These are phyloP conservation scores for Aschersonia sp. DNA, from an alignment of 2,329 filamentous ascomycete genomes.

Conservation along the genomic window DNA sequence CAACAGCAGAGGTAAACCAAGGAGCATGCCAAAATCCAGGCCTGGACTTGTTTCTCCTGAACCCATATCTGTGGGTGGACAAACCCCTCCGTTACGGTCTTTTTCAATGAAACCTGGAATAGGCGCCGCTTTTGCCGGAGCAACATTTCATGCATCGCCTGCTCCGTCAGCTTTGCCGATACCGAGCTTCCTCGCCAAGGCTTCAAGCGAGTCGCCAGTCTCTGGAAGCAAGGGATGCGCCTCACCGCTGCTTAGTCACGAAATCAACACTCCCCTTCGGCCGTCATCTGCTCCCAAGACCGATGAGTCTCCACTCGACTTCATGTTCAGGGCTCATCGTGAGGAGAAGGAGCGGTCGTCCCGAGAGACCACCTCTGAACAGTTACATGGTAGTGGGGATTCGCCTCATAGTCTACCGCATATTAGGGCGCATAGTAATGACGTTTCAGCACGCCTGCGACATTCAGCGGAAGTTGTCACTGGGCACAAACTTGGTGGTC, in stretches of 20 bases:
- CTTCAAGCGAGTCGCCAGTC: slow-evolving; percentile 49
- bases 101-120: slow-evolving; percentile 28
- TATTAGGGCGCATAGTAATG: slow-evolving; percentile 6
- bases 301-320: slow-evolving; percentile 66
- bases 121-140: slow-evolving; percentile 66
- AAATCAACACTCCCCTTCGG: slow-evolving; percentile 31
- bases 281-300: slow-evolving; percentile 16
- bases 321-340: slow-evolving; percentile 79
- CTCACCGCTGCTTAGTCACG: slow-evolving; percentile 21
- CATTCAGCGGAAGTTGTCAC: too few relatives aligned
- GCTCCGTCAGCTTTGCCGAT: slow-evolving; percentile 81
- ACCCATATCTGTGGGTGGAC: slow-evolving; percentile 22
- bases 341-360: slow-evolving; percentile 53
- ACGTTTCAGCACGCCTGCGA: background rate
- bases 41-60: slow-evolving; percentile 24
- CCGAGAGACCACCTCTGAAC: slow-evolving; percentile 21
- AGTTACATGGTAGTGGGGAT: slow-evolving; percentile 10
- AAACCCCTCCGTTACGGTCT: slow-evolving; percentile 27
- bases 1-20: slow-evolving; percentile 16
- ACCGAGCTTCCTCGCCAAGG: slow-evolving; percentile 71
- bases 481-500: background rate
- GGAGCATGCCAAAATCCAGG: slow-evolving; percentile 9
- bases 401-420: background rate
- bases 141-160: slow-evolving; percentile 89
- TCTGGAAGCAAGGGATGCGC: background rate